Evolutionary conservation across 1,139 yeast species (phyloP), one percentile per base, ranked within the genome.

Genomic region (Zygoascus sp.): DNA sequence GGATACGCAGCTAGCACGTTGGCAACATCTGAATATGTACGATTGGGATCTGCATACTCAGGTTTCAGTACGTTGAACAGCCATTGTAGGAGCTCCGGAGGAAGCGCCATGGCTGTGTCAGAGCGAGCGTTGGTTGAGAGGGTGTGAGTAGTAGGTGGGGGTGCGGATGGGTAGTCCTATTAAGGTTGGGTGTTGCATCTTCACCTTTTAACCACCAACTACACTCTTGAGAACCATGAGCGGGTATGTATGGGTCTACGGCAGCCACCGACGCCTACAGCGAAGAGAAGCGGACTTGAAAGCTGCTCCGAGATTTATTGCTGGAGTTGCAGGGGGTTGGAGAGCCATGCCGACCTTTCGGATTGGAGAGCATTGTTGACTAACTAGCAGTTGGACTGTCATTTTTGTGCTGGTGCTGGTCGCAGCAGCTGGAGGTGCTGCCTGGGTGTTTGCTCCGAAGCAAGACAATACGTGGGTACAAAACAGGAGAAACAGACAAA

Each of bases 371-470:
- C 19, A n/a, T 13, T 16, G n/a, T 25, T 32, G 23, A 13, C 43
- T 39, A 36, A 34, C 34, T 30, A 15, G 23, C 34, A 81, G 95
- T 50, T 84, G 81, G 76, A 79, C 87, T 47, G 95, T 88, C 51
- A 70, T 88, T 49, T 72, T 78, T 50, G 86, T 81, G 38, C 73
- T 88, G 50, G 61, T 78, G 30, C 67, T 80, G 49, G 79, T 80
- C n/a, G 81, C 76, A 21, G 79, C 76, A 25, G 65, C 77, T 42
- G 79, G 88, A 25, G 73, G 77, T 11, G 75, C 76, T 41, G 83
- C 88, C 52, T 80, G 84, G 83, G 68, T 72, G 40, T 75, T 75
- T 60, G 80, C 83, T 15, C 83, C 84, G 27, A 76, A 75, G 60
- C 75, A 76, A 51, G 80, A 77, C 59, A 72, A 72, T 46, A 60